These are phyloP conservation scores for Nakazawaea molendinolei DNA, from an alignment of 805 yeast genomes.

Conservation along the genomic window DNA sequence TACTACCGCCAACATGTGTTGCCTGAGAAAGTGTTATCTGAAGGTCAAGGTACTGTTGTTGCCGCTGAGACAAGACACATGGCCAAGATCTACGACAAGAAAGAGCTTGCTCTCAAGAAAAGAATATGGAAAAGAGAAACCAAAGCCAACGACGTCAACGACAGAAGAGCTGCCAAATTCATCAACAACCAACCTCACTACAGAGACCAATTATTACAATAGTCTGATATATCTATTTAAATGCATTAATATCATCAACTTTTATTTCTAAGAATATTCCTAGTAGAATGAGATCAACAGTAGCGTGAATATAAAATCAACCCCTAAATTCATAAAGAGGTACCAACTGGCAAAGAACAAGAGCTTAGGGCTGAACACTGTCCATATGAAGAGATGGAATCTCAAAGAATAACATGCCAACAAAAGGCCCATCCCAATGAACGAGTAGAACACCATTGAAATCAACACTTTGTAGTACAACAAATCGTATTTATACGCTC, in stretches of 20 bases:
- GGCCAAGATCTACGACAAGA: slow-evolving; percentile 31
- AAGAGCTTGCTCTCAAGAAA: slow-evolving; percentile 36
- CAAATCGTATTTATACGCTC: slow-evolving; percentile 20
- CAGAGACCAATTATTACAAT: slow-evolving; percentile 63
- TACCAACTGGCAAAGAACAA: slow-evolving; percentile 79
- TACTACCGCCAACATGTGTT: slow-evolving; percentile 62
- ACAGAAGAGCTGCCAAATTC: slow-evolving; percentile 55
- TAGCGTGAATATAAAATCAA: slow-evolving; percentile 25
- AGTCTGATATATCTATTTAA: slow-evolving; percentile 4
- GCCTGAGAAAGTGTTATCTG: slow-evolving; percentile 43
- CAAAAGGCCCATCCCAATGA: slow-evolving; percentile 52
- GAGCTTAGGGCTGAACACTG: slow-evolving; percentile 92
- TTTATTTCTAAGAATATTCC: background rate
- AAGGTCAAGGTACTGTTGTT: slow-evolving; percentile 68
- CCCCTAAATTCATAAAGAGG: slow-evolving; percentile 37
- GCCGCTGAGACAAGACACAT: slow-evolving; percentile 67
- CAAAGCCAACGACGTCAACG: slow-evolving; percentile 41
- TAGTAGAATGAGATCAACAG: slow-evolving; percentile 6
- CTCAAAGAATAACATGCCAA: slow-evolving; percentile 68
- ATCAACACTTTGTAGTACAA: slow-evolving; percentile 30
- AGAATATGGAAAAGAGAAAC: slow-evolving; percentile 57
- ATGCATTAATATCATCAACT: background rate
- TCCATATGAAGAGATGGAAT: slow-evolving; percentile 92
- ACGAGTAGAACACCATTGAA: slow-evolving; percentile 47
- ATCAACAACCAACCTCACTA: slow-evolving; percentile 80